Percentiles rank a stretch among this genome's conserved stretches.
Evolutionary conservation across 139 green algal genomes (phyloP).

Genomic region (Spirogloea muscicola): DNA sequence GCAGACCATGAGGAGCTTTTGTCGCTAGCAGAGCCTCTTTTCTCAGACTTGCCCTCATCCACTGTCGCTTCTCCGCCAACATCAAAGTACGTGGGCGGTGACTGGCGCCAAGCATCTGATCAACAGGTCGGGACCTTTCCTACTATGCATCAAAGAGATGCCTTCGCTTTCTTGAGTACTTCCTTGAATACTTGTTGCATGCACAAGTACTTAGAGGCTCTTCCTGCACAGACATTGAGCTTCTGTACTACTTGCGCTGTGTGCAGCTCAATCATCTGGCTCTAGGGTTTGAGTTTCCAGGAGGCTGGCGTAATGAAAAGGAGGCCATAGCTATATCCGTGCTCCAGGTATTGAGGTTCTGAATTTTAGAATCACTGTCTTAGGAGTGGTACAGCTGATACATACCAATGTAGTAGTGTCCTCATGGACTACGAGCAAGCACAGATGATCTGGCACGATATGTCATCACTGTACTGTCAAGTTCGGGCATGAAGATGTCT

Average conservation of each 20-base stretch:
- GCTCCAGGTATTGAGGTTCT: slow-evolving; percentile 43
- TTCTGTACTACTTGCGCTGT: neutral
- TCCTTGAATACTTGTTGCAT: neutral
- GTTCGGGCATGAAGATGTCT: neutral
- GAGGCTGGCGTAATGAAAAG: slow-evolving; percentile 88
- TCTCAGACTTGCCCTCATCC: slow-evolving; percentile 17
- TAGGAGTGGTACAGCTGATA: neutral
- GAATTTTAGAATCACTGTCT: neutral
- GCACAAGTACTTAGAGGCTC: neutral
- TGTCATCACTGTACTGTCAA: neutral
- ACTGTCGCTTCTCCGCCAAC: neutral
- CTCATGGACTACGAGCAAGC: neutral
- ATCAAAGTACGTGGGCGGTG: slow-evolving; percentile 60
- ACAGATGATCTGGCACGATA: neutral
- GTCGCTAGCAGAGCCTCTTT: slow-evolving; percentile 48
- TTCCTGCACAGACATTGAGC: neutral
- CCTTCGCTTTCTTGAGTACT: neutral
- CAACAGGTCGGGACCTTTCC: slow-evolving; percentile 5
- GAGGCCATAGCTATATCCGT: slow-evolving; percentile 73
- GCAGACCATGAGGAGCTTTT: slow-evolving; percentile 74
- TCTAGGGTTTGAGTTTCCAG: slow-evolving; percentile 72
- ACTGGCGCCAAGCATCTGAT: slow-evolving; percentile 46
- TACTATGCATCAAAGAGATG: neutral
- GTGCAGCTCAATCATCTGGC: slow-evolving; percentile 57
- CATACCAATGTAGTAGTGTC: neutral